phyloP scores from a whole-genome alignment of 2,329 filamentous ascomycete species.

The Neofusicoccum kwambonambiense region DNA sequence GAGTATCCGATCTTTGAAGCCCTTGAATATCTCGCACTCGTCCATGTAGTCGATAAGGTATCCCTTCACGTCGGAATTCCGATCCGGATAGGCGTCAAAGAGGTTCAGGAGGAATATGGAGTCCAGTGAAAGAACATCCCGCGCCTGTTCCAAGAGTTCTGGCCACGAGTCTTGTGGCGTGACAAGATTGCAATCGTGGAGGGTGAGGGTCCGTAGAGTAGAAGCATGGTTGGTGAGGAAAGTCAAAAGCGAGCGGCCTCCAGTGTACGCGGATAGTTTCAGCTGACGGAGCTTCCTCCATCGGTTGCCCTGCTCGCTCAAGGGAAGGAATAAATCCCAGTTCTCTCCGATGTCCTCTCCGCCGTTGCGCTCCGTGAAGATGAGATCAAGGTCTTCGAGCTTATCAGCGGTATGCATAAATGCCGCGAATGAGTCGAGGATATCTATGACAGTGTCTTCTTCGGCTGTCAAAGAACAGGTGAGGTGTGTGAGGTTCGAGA shows the following conservation, averaged over 20 bases:
- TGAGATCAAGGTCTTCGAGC: background rate
- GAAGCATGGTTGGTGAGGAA: background rate
- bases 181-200: constrained; percentile 2
- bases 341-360: background rate
- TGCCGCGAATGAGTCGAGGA: background rate
- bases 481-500: background rate
- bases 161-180: background rate
- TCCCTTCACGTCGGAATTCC: background rate
- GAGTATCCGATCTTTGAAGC: background rate
- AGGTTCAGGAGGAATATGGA: background rate
- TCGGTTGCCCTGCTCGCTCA: background rate
- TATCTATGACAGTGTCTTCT: background rate
- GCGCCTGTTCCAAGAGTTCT: background rate
- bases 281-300: constrained; percentile 3
- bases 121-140: background rate
- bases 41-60: constrained; percentile 1
- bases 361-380: background rate
- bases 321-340: background rate
- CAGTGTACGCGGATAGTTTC: background rate
- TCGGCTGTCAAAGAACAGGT: background rate
- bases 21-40: background rate
- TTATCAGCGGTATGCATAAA: background rate
- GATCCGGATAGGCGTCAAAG: constrained; percentile 1
- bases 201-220: background rate
- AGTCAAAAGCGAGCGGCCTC: background rate